phyloP scores from a whole-genome alignment of 2,329 filamentous ascomycete genomes.

The Sclerotinia spermophila region DNA sequence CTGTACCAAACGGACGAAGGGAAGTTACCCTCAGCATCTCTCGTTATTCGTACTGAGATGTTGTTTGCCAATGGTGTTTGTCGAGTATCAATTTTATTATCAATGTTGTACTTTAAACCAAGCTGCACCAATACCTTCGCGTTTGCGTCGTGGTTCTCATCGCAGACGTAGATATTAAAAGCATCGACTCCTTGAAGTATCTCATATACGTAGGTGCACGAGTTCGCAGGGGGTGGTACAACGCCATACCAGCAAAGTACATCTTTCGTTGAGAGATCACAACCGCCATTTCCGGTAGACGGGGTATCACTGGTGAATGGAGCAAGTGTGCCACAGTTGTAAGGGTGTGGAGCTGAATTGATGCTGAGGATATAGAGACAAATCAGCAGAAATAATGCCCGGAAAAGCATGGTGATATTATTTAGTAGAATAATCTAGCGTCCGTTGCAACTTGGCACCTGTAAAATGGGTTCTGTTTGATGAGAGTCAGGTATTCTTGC shows the following conservation, averaged over 20 bases:
- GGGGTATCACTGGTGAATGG: not conserved
- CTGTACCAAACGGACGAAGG: not conserved
- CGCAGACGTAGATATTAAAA: not conserved
- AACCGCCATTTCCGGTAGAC: not conserved
- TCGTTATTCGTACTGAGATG: not conserved
- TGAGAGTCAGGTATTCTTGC: rapidly evolving
- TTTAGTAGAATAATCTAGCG: no score
- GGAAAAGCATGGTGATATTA: not conserved
- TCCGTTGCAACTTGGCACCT: not conserved
- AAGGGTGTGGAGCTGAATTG: not conserved
- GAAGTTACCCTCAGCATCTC: not conserved
- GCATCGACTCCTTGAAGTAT: not conserved
- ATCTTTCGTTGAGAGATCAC: not conserved
- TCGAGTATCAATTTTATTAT: not conserved
- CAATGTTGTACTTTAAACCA: not conserved
- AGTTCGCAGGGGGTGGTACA: not conserved
- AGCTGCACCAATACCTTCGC: not conserved
- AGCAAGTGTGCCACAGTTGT: no score
- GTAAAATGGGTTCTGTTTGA: not conserved
- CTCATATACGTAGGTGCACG: not conserved
- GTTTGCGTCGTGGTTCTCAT: not conserved
- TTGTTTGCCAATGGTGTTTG: not conserved
- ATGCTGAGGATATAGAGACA: not conserved
- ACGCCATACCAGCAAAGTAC: not conserved
- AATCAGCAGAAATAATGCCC: not conserved